Conservation (phyloP, 371 early-diverging fungal genomes). For the Mucor sp. region DNA sequence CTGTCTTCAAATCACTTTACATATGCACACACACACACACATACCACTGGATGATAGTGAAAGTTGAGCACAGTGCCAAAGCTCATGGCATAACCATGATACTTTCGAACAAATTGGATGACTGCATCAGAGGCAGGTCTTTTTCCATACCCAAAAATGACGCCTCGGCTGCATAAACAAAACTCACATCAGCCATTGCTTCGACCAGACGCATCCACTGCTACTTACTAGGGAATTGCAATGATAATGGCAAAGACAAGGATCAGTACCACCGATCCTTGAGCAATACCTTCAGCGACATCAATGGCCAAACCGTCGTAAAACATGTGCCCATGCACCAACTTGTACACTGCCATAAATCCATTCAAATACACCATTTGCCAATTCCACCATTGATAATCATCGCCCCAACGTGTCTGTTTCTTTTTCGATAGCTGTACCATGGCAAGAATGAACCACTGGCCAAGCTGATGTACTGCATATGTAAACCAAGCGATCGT, state of each 20-base stretch:
- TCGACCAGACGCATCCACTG: neutral
- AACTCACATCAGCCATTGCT: neutral
- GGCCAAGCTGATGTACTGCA: constrained; percentile 36
- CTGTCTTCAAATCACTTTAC: too few species aligned
- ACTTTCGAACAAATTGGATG: constrained; percentile 37
- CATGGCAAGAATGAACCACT: constrained; percentile 35
- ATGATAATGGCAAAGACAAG: constrained; percentile 41
- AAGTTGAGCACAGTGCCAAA: constrained; percentile 47
- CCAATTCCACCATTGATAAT: constrained; percentile 50
- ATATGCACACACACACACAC: neutral
- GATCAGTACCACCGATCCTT: constrained; percentile 43
- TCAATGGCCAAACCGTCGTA: constrained; percentile 45
- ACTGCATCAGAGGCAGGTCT: constrained; percentile 22
- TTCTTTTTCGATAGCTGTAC: constrained; percentile 25
- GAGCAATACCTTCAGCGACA: constrained; percentile 45
- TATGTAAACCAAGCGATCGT: constrained; percentile 36
- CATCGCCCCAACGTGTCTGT: constrained; percentile 26
- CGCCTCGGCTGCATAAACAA: constrained; percentile 33
- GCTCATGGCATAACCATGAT: constrained; percentile 50
- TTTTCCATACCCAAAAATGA: constrained; percentile 34
- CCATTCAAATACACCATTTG: constrained; percentile 43
- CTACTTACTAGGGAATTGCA: constrained; percentile 40
- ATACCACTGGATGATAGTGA: constrained; percentile 51
- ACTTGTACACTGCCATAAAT: constrained; percentile 36
- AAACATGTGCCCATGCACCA: constrained; percentile 34